These are phyloP conservation scores for Biscogniauxia marginata DNA, from an alignment of 2,329 filamentous ascomycete genomes.

Conservation along the genomic window DNA sequence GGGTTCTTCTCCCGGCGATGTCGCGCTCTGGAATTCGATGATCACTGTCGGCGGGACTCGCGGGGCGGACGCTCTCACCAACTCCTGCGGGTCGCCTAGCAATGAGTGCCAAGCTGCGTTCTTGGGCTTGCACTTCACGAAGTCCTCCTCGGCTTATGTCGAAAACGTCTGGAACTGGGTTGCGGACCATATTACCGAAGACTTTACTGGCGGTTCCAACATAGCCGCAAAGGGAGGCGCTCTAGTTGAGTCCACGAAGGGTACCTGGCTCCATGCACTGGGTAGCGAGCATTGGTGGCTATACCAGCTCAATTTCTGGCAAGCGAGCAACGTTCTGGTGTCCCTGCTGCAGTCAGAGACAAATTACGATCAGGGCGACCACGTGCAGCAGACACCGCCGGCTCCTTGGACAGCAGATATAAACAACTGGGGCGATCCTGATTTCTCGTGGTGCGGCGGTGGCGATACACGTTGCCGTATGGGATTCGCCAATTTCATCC, in stretches of 20 bases:
- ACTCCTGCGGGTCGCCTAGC: conserved; percentile 30
- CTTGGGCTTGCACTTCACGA: conserved; percentile 47
- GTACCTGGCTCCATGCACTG: conserved; percentile 52
- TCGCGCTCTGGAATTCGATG: conserved; percentile 36
- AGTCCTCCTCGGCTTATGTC: conserved; percentile 47
- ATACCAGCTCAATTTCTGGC: conserved; percentile 55
- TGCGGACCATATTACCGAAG: conserved; percentile 49
- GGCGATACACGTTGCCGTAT: conserved; percentile 41
- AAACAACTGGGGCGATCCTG: conserved; percentile 40
- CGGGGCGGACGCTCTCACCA: conserved; percentile 29
- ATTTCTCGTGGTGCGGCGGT: conserved; percentile 39
- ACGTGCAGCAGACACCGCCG: conserved; percentile 35
- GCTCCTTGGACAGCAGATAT: conserved; percentile 40
- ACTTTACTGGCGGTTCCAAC: conserved; percentile 45
- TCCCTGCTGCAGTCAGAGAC: conserved; percentile 55
- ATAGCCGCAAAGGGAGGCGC: conserved; percentile 50
- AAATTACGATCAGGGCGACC: conserved; percentile 46
- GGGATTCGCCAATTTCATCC: conserved; percentile 42
- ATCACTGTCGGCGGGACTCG: conserved; percentile 38
- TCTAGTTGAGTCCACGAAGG: conserved; percentile 43
- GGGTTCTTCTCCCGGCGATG: conserved; percentile 32
- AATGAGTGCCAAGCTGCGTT: conserved; percentile 45
- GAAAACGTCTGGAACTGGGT: conserved; percentile 56
- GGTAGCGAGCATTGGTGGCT: conserved; percentile 57
- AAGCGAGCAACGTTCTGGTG: conserved; percentile 49